Conservation (phyloP, 768 basidiomycete genomes). For the Lactarius indigo region DNA sequence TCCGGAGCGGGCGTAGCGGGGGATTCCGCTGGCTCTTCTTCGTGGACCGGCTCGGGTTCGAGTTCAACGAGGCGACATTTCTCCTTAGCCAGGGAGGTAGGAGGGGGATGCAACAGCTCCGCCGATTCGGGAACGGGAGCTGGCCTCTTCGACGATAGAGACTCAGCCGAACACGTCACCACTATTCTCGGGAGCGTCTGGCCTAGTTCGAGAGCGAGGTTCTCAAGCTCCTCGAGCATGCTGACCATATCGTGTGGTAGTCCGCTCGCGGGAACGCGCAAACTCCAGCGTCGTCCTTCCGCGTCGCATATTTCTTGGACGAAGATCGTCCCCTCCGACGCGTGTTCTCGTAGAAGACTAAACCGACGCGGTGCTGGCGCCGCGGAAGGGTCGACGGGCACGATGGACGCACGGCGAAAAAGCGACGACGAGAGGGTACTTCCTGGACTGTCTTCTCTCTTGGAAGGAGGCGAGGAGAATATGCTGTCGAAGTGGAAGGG, state of each 20-base stretch:
- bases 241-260: conserved; percentile 23
- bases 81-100: conserved; percentile 6
- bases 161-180: conserved; percentile 22
- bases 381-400: conserved; percentile 15
- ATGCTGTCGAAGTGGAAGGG: conserved; percentile 23
- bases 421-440: conserved; percentile 6
- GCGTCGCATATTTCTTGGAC: conserved; percentile 24
- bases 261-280: conserved; percentile 24
- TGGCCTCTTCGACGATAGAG: conserved; percentile 5
- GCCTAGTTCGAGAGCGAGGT: conserved; percentile 20
- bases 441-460: neutral
- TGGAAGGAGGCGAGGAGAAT: conserved; percentile 1
- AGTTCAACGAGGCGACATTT: neutral
- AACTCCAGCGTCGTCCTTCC: conserved; percentile 24
- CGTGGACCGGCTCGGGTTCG: neutral
- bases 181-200: conserved; percentile 23
- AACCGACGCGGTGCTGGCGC: conserved; percentile 15
- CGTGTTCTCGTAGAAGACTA: conserved; percentile 22
- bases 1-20: neutral
- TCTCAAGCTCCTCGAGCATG: conserved; percentile 26
- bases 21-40: neutral
- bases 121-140: neutral
- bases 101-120: conserved; percentile 12
- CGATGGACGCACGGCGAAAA: conserved; percentile 21
- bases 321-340: conserved; percentile 20